Base-by-base conservation (phyloP, 1,139 yeast genomes). In the Maudiozyma humilis region DNA sequence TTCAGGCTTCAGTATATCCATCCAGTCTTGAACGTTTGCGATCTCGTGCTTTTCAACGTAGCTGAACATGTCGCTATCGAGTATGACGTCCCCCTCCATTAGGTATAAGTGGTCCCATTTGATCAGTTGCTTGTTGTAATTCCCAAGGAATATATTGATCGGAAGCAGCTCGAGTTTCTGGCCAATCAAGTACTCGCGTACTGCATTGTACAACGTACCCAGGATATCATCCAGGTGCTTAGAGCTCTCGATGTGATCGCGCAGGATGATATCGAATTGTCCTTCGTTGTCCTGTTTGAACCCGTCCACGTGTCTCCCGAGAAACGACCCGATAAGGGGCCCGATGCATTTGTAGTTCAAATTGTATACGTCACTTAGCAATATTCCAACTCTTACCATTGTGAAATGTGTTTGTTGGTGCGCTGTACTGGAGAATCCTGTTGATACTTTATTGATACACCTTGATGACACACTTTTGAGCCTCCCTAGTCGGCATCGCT, bases 331-430 rank as follows among this genome's bases (percentile, higher is more conserved):
- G 2, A 33, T 32, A 3, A 42, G 17, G 4, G 14, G 15, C 1
- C 30, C 29, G 13, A 37, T 32, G 4, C 25, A 18, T 7, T 32
- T 39, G 23, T 51, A 51, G 33, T 55, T 51, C 16, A 56, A 41
- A n/a, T 48, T 47, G 13, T 51, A 51, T 2, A 52, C 45, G 10
- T 68, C 63, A 20, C 64, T 66, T 8, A 70, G 49, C 39, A 69
- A 51, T 6, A 70, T 64, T 0, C 65, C 62, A 25, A 66, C 58
- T 18, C 55, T 54, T 15, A 64, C 38, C 47, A 39, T 42, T 7
- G n/a, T n/a, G n/a, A n/a, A n/a, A n/a, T n/a, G n/a, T n/a, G 10
- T 27, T 27, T 27, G 31, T 10, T 27, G n/a, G n/a, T n/a, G n/a
- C n/a, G n/a, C n/a, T n/a, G n/a, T n/a, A n/a, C n/a, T n/a, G n/a